These are phyloP conservation scores for Periconia sp. DNA, from an alignment of 2,329 filamentous ascomycete species.

Conservation along the genomic window DNA sequence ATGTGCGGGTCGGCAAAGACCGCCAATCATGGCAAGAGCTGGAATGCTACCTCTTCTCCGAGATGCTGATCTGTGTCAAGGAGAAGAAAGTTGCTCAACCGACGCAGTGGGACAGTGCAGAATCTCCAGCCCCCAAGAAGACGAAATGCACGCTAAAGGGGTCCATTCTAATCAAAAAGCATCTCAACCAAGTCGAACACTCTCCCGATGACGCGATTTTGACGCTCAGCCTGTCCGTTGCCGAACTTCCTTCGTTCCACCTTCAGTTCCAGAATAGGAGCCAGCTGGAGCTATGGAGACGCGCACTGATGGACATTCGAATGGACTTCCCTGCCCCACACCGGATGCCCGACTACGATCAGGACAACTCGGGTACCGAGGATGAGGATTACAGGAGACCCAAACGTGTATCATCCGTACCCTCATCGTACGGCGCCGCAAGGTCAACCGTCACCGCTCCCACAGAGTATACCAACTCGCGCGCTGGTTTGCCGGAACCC, in stretches of 20 bases:
- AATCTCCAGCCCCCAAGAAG: slow-evolving; percentile 62
- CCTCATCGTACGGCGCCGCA: slow-evolving; percentile 82
- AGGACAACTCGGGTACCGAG: slow-evolving; percentile 80
- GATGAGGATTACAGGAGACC: slow-evolving; percentile 80
- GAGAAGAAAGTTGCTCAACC: slow-evolving; percentile 77
- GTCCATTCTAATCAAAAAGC: slow-evolving; percentile 97
- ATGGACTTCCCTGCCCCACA: slow-evolving; percentile 63
- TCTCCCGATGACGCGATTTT: slow-evolving; percentile 78
- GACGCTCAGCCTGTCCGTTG: slow-evolving; percentile 87
- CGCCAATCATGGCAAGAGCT: slow-evolving; percentile 96
- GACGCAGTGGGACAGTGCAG: slow-evolving; percentile 69
- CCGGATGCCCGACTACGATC: slow-evolving; percentile 75
- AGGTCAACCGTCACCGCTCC: slow-evolving; percentile 87
- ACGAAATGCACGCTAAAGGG: slow-evolving; percentile 90
- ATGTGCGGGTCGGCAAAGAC: slow-evolving; percentile 92
- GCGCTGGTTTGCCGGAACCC: slow-evolving; percentile 50
- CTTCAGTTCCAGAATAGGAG: slow-evolving; percentile 83
- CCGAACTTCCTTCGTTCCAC: slow-evolving; percentile 92
- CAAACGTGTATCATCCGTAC: slow-evolving; percentile 80
- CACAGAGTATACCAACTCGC: slow-evolving; percentile 85
- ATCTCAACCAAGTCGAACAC: slow-evolving; percentile 86
- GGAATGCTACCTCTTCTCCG: slow-evolving; percentile 94
- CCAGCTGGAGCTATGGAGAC: slow-evolving; percentile 89
- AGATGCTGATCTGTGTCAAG: slow-evolving; percentile 99
- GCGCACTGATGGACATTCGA: slow-evolving; percentile 84